Conservation (phyloP, 1,284 basidiomycete genomes). For the Crucibulum cyathiforme region DNA sequence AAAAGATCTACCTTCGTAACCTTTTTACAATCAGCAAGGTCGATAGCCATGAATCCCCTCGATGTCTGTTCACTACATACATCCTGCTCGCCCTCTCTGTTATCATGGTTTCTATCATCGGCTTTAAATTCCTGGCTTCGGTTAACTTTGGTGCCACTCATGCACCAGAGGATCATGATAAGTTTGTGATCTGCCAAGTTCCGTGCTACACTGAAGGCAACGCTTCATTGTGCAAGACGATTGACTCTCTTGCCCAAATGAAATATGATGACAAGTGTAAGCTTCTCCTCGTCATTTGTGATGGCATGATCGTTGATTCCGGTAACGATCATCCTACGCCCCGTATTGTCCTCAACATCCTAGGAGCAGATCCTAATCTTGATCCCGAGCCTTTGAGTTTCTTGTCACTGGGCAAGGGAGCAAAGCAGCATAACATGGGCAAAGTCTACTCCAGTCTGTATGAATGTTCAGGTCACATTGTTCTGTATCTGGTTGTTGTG, state of each 20-base stretch:
- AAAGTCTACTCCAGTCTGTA: constrained; percentile 98
- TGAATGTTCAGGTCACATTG: constrained; percentile 93
- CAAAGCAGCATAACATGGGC: constrained; percentile 97
- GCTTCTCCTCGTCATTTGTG: constrained; percentile 92
- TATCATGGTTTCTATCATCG: constrained; percentile 95
- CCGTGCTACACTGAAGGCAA: constrained; percentile 98
- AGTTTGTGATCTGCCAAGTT: constrained; percentile 98
- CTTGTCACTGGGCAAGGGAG: constrained; percentile 92
- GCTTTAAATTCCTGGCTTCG: constrained; percentile 97
- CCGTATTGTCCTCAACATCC: constrained; percentile 94
- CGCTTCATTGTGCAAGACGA: constrained; percentile 84
- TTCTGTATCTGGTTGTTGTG: constrained; percentile 95
- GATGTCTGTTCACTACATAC: constrained; percentile 92
- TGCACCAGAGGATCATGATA: constrained; percentile 96
- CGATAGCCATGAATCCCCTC: constrained; percentile 90
- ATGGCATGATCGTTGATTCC: constrained; percentile 98
- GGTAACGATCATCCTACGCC: constrained; percentile 93
- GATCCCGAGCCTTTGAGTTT: constrained; percentile 97
- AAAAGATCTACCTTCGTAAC: constrained; percentile 91
- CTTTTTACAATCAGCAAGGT: constrained; percentile 91
- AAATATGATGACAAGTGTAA: constrained; percentile 99
- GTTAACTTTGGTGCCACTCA: constrained; percentile 86
- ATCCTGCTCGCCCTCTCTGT: constrained; percentile 90
- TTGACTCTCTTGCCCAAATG: constrained; percentile 92
- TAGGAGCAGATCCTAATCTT: constrained; percentile 91